Percentiles rank a stretch among this genome's conserved stretches.
Evolutionary conservation across 2,329 filamentous ascomycete genomes (phyloP).

Genomic region (Anisogramma anomala): DNA sequence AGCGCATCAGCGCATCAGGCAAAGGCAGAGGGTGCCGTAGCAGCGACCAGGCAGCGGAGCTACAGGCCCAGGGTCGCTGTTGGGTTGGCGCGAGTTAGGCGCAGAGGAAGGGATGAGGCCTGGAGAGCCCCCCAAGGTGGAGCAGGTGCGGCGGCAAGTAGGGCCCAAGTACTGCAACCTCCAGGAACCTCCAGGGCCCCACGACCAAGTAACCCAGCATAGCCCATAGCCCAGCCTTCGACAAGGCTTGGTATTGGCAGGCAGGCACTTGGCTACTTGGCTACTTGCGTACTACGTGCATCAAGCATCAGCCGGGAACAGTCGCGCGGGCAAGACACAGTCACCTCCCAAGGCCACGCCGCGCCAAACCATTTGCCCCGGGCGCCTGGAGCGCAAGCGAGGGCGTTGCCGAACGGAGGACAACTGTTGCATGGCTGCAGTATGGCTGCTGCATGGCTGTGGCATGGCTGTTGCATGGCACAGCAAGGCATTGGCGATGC

Average conservation of each 20-base stretch:
- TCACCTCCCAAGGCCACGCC: too few relatives aligned
- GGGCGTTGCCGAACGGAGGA: conserved; percentile 15
- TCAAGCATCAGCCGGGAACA: neutral
- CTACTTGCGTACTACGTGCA: too few relatives aligned
- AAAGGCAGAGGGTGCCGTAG: conserved; percentile 3
- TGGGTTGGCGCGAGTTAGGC: neutral
- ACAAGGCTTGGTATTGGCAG: too few relatives aligned
- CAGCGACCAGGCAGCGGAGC: neutral
- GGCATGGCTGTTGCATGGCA: neutral
- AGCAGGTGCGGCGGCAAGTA: too few relatives aligned
- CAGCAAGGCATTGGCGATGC: conserved; percentile 6
- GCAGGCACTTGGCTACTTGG: too few relatives aligned
- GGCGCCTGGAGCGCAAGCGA: neutral
- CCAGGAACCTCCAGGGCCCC: too few relatives aligned
- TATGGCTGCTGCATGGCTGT: conserved; percentile 1
- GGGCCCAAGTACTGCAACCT: too few relatives aligned
- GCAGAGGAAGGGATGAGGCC: conserved; percentile 1
- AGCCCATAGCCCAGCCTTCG: too few relatives aligned
- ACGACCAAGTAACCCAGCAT: too few relatives aligned
- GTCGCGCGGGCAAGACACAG: conserved; percentile 12
- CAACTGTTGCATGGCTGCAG: conserved; percentile 19
- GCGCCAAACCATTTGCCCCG: too few relatives aligned
- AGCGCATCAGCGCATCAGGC: conserved; percentile 5
- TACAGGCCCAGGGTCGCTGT: neutral
- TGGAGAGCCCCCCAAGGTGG: too few relatives aligned